Percentiles rank a stretch among this genome's conserved stretches.
Conservation (phyloP, 108 stramenopile genomes). For the Nitzschia inconspicua region DNA sequence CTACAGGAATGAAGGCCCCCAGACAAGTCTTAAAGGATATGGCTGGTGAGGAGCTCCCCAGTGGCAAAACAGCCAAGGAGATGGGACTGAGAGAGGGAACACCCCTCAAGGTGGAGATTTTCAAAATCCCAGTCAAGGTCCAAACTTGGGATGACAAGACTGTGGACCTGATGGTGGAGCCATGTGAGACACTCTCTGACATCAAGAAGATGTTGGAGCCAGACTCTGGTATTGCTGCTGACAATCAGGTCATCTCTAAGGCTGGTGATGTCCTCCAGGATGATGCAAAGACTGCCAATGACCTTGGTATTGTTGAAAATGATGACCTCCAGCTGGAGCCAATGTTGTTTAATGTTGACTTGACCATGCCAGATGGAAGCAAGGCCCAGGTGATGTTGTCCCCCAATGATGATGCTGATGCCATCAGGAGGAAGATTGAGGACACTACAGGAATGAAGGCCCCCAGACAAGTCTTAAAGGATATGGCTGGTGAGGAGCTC, state of each 20-base stretch:
- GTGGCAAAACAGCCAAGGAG: conserved; percentile 11
- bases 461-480: conserved; percentile 9
- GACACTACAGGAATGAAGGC: conserved; percentile 6
- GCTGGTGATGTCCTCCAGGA: conserved; percentile 3
- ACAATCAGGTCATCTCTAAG: conserved; percentile 12
- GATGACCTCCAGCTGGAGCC: conserved; percentile 19
- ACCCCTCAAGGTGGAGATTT: conserved; percentile 2
- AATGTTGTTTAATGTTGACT: neutral
- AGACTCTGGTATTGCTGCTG: conserved; percentile 14
- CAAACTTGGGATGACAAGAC: conserved; percentile 9
- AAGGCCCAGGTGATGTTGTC: neutral
- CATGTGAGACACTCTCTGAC: neutral
- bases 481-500: conserved; percentile 12
- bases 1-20: conserved; percentile 12
- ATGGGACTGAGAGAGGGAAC: conserved; percentile 21
- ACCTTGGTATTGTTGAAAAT: conserved; percentile 8
- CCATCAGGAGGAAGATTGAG: conserved; percentile 15
- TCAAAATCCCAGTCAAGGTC: conserved; percentile 14
- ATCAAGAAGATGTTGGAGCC: conserved; percentile 23
- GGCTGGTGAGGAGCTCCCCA: conserved; percentile 1
- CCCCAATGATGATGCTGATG: conserved; percentile 3
- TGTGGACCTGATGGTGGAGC: conserved; percentile 9
- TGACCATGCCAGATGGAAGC: conserved; percentile 11
- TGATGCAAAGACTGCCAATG: neutral
- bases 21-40: conserved; percentile 14